Conservation (phyloP, 768 basidiomycete genomes). For the Holtermannia corniformis region DNA sequence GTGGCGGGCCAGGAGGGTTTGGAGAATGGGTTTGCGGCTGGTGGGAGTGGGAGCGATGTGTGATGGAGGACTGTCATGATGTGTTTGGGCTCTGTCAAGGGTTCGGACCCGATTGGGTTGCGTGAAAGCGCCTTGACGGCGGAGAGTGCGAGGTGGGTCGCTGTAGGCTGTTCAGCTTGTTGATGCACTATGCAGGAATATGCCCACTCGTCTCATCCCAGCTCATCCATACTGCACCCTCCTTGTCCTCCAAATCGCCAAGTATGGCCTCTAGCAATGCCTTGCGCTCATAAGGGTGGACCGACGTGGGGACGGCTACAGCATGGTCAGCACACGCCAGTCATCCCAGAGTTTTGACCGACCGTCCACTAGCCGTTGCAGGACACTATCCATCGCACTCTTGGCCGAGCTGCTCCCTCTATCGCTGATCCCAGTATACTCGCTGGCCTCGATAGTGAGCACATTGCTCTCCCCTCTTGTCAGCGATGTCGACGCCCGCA, state of each 20-base stretch:
- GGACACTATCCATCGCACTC: too few relatives aligned
- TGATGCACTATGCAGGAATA: not conserved
- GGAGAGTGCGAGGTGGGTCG: constrained; percentile 56
- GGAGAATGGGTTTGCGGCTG: constrained; percentile 1
- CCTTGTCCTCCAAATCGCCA: constrained; percentile 50
- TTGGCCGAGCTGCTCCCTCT: not conserved
- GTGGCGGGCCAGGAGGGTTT: not conserved
- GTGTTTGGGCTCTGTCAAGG: constrained; percentile 48
- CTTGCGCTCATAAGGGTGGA: constrained; percentile 48
- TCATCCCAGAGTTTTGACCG: too few relatives aligned
- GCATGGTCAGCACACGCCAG: too few relatives aligned
- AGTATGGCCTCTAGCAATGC: constrained; percentile 54
- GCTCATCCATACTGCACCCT: constrained; percentile 44
- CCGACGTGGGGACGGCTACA: constrained; percentile 48
- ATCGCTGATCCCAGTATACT: not conserved
- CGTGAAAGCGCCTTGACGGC: constrained; percentile 68
- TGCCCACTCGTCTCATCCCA: constrained; percentile 53
- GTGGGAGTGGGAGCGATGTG: constrained; percentile 14
- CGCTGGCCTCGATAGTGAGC: not conserved
- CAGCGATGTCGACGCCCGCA: not conserved
- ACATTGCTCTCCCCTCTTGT: not conserved
- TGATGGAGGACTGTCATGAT: constrained; percentile 25
- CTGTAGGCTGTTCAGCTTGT: constrained; percentile 5
- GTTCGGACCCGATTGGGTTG: constrained; percentile 56
- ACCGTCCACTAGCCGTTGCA: too few relatives aligned